Evolutionary conservation across 805 yeast species (phyloP).

Genomic region (Babjeviella inositovora): DNA sequence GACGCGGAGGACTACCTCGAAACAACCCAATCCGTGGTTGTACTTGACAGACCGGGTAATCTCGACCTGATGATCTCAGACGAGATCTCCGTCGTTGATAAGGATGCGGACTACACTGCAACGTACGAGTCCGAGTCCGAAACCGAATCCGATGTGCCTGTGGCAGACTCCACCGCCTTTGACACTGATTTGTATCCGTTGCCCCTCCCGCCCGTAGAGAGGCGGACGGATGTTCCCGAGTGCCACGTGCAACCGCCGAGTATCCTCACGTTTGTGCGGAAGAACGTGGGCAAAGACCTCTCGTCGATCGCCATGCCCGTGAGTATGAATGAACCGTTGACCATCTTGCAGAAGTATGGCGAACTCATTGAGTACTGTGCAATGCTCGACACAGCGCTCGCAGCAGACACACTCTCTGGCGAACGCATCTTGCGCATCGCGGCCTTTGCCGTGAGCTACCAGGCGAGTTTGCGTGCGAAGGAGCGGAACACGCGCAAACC

Average conservation of each 20-base stretch:
- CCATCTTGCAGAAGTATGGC: conserved; percentile 63
- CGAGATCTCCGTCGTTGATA: conserved; percentile 7
- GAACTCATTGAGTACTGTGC: conserved; percentile 69
- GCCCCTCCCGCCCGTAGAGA: conserved; percentile 24
- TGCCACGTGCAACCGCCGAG: conserved; percentile 68
- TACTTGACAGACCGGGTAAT: too few relatives aligned
- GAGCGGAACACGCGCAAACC: conserved; percentile 77
- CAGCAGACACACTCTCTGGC: conserved; percentile 25
- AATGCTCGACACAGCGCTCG: conserved; percentile 48
- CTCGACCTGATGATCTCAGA: too few relatives aligned
- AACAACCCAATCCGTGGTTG: conserved; percentile 31
- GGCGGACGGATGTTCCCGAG: conserved; percentile 44
- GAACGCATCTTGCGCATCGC: conserved; percentile 57
- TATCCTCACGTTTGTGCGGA: conserved; percentile 60
- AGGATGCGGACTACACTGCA: conserved; percentile 7
- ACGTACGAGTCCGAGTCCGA: too few relatives aligned
- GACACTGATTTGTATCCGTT: conserved; percentile 59
- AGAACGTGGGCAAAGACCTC: conserved; percentile 86
- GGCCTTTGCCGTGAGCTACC: conserved; percentile 63
- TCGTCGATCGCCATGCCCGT: conserved; percentile 87
- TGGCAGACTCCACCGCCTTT: conserved; percentile 1
- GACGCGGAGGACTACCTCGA: conserved; percentile 61
- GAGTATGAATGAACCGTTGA: conserved; percentile 80
- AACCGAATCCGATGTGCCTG: conserved; percentile 1
- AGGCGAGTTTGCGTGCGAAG: conserved; percentile 59